Evolutionary conservation across 768 basidiomycete genomes (phyloP).

Genomic region (Cyclocybe cylindracea): DNA sequence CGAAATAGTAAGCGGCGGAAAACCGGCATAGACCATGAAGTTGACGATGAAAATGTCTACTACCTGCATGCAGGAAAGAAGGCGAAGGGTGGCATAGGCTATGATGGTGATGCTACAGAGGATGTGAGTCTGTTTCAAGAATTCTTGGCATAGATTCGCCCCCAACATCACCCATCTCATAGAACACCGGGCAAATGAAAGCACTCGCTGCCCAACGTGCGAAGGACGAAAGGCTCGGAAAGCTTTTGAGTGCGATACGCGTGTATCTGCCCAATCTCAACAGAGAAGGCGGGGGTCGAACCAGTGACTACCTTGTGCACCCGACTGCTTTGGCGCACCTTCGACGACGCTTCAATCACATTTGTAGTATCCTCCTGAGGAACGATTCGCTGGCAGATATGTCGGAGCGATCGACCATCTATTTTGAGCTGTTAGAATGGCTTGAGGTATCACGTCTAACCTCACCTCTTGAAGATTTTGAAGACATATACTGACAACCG

Average conservation of each 20-base stretch:
- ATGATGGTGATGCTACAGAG: constrained; percentile 81
- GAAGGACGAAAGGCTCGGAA: constrained; percentile 75
- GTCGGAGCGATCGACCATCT: constrained; percentile 83
- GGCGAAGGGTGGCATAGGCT: constrained; percentile 80
- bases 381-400: constrained; percentile 95
- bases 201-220: constrained; percentile 70
- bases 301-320: constrained; percentile 91
- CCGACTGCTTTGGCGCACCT: constrained; percentile 92
- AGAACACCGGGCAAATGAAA: constrained; percentile 82
- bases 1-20: constrained; percentile 49
- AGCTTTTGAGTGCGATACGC: constrained; percentile 70
- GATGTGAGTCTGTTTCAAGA: constrained; percentile 59
- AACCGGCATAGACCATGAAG: constrained; percentile 32
- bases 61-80: constrained; percentile 58
- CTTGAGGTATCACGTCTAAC: constrained; percentile 61
- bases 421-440: constrained; percentile 91
- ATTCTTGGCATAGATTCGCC: neutral
- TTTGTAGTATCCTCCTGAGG: constrained; percentile 81
- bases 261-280: constrained; percentile 82
- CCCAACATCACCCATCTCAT: constrained; percentile 2
- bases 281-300: constrained; percentile 70
- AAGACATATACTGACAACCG: constrained; percentile 5
- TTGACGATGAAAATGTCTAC: constrained; percentile 59
- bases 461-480: neutral
- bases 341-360: constrained; percentile 85